Base-by-base conservation (phyloP, 2,329 filamentous ascomycete species). In the Colletotrichum neosansevieriae region DNA sequence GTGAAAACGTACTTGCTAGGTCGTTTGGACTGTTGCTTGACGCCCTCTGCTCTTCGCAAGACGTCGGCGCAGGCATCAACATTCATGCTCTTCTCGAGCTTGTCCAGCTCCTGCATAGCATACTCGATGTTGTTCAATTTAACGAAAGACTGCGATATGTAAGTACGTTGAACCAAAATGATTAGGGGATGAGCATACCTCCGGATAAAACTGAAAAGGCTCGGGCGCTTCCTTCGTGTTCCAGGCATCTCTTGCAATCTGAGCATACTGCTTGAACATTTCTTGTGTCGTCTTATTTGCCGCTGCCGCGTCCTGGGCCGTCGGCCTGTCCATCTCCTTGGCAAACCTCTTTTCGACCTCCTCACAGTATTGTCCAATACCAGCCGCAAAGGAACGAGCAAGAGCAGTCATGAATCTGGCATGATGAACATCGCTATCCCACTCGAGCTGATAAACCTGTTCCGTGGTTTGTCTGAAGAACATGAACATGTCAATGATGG, bases 81-180 rank as follows among this genome's bases (percentile, higher is more conserved):
- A 74, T 98, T 94, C 84, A 98, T 93, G 67, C 91, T 89, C 75
- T 88, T 91, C 77, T 98, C 95, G 6, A 99, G 85, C 78, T 92
- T 94, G 77, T 99, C 96, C 59, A 99, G 86, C 75, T 97, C 93
- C 64, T 94, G 88, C 81, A 97, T 94, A 5, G 94, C 95, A 79
- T 94, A 98, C 80, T 98, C 95, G 72, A 99, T 91, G 75, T 99
- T 97, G 84, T 99, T 99, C 73, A 99, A 87, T 80, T 98, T 99
- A 70, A 99, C 94, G 74, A 99, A 92, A 5, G 94, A 98, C 93
- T 97, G 73, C 21, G 21, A 32, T 24, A 2, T 21, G 29, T 63
- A 24, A 66, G 61, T 7, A 9, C 19, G n/a, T 6, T 24, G 36
- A 63, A 11, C 21, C 11, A 4, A 38, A 29, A 19, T 17, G 9